phyloP scores from a whole-genome alignment of 129 eudicot species.

The Deinandra increscens region DNA sequence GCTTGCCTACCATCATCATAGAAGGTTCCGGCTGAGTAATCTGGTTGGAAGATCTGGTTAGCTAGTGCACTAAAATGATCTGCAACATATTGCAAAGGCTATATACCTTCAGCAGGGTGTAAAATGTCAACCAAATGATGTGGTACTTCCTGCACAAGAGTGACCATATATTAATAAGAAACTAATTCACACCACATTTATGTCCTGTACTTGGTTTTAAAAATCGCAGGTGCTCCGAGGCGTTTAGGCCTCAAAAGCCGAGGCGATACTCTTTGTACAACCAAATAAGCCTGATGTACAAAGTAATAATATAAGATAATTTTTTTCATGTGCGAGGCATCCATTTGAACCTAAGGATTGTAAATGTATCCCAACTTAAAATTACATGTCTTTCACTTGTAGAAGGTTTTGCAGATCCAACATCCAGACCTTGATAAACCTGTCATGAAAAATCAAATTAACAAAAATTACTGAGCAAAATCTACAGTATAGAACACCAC shows the following conservation, averaged over 20 bases:
- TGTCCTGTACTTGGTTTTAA: too few species aligned
- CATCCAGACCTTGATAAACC: slow-evolving; percentile 94
- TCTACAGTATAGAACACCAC: background rate
- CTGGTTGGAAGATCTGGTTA: slow-evolving; percentile 38
- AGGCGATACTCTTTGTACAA: too few species aligned
- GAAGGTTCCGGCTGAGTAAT: slow-evolving; percentile 92
- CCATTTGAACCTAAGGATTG: background rate
- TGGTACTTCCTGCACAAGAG: slow-evolving; percentile 70
- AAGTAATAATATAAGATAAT: background rate
- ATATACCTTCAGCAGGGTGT: slow-evolving; percentile 91
- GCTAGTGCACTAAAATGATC: slow-evolving; percentile 7
- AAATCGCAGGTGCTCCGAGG: too few species aligned
- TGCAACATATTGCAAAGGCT: background rate
- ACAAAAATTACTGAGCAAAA: background rate
- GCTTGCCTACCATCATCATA: slow-evolving; percentile 83
- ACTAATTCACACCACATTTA: background rate
- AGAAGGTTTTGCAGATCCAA: slow-evolving; percentile 98
- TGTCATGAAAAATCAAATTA: slow-evolving; percentile 23
- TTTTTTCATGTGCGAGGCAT: background rate
- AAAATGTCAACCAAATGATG: slow-evolving; percentile 93
- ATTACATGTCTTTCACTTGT: slow-evolving; percentile 62
- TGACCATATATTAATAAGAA: background rate
- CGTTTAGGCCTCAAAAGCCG: too few species aligned
- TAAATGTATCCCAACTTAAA: slow-evolving; percentile 8
- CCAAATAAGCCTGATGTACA: background rate